A percentile compares a stretch with the other conserved stretches of the same genome.
phyloP scores from a whole-genome alignment of 257 asterid genomes.

The Solanum arcanum region DNA sequence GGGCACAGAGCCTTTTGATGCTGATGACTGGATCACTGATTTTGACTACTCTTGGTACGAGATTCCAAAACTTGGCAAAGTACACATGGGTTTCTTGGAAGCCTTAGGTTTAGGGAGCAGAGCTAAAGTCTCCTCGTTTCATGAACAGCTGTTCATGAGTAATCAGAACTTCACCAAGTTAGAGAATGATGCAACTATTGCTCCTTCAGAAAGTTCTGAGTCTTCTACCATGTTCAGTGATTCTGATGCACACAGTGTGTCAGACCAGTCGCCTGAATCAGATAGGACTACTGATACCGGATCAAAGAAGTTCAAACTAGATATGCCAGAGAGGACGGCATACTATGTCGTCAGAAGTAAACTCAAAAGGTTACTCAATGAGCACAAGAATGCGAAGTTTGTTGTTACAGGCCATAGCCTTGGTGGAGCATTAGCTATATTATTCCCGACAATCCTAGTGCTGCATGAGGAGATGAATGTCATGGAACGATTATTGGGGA shows the following conservation, averaged over 20 bases:
- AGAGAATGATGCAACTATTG: constrained; percentile 2
- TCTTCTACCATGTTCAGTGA: neutral
- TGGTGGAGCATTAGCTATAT: constrained; percentile 88
- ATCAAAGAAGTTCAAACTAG: constrained; percentile 8
- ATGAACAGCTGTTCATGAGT: constrained; percentile 14
- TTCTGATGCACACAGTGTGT: constrained; percentile 4
- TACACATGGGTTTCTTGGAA: constrained; percentile 95
- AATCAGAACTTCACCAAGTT: neutral
- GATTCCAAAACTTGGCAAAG: constrained; percentile 74
- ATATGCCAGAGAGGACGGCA: constrained; percentile 48
- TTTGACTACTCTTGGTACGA: constrained; percentile 96
- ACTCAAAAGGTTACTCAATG: constrained; percentile 43
- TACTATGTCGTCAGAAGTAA: constrained; percentile 49
- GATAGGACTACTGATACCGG: neutral
- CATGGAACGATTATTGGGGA: constrained; percentile 44
- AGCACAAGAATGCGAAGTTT: constrained; percentile 62
- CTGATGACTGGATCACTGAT: constrained; percentile 92
- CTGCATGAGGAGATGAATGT: constrained; percentile 54
- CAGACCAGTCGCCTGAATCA: constrained; percentile 9
- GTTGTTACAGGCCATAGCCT: constrained; percentile 87
- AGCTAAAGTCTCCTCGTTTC: constrained; percentile 39
- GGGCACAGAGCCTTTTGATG: constrained; percentile 96
- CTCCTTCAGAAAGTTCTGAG: constrained; percentile 4
- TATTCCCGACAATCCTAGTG: constrained; percentile 63
- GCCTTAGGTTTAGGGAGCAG: constrained; percentile 92